Conservation (phyloP, 2,329 filamentous ascomycete species). For the Fusarium hainanense region DNA sequence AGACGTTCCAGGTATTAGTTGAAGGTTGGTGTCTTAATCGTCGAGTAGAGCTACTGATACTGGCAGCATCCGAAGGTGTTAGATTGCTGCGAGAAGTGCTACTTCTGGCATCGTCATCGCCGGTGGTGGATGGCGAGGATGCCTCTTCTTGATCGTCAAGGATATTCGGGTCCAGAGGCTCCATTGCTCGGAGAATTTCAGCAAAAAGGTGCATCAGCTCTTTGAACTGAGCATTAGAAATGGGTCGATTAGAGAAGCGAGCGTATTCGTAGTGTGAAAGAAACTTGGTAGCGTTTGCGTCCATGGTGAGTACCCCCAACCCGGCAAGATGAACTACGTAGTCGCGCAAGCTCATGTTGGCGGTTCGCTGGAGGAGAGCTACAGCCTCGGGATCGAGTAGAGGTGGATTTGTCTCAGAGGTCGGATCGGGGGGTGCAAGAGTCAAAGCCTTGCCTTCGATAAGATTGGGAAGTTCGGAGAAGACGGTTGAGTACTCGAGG, state of each 20-base stretch:
- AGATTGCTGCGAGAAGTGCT: conserved; percentile 52
- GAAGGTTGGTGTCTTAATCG: conserved; percentile 55
- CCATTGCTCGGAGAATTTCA: conserved; percentile 81
- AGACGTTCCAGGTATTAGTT: conserved; percentile 57
- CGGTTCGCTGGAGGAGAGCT: conserved; percentile 75
- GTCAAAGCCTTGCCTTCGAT: conserved; percentile 95
- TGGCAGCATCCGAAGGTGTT: conserved; percentile 46
- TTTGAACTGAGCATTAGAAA: conserved; percentile 78
- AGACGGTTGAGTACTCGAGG: conserved; percentile 84
- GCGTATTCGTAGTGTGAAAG: conserved; percentile 83
- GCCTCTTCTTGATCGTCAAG: conserved; percentile 52
- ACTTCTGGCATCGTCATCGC: conserved; percentile 58
- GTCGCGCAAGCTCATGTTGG: conserved; percentile 78
- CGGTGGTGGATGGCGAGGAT: conserved; percentile 53
- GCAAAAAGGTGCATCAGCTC: conserved; percentile 87
- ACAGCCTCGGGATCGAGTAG: conserved; percentile 75
- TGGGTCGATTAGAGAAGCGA: conserved; percentile 78
- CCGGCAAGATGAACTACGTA: conserved; percentile 79
- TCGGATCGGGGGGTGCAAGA: conserved; percentile 71
- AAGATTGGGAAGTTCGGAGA: conserved; percentile 86
- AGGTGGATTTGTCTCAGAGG: conserved; percentile 53
- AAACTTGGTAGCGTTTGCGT: conserved; percentile 68
- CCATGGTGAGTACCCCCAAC: conserved; percentile 68
- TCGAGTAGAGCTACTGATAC: conserved; percentile 49
- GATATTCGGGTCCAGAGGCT: conserved; percentile 65